These are phyloP conservation scores for Phytophthora litchii DNA, from an alignment of 352 stramenopile genomes.

Conservation along the genomic window DNA sequence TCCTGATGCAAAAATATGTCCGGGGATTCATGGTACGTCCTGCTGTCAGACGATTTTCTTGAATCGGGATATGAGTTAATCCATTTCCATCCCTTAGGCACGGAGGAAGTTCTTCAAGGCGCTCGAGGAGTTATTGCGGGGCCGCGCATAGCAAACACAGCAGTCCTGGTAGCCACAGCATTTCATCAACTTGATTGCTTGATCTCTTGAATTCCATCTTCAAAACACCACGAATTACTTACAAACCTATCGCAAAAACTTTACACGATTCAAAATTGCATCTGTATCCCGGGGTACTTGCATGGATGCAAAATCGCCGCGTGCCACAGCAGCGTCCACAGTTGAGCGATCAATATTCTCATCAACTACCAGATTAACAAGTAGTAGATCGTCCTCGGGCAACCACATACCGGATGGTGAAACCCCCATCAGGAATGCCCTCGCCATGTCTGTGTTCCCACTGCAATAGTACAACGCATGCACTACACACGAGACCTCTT, in stretches of 20 bases:
- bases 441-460: conserved; percentile 36
- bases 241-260: conserved; percentile 10
- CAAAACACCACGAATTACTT: neutral
- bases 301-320: conserved; percentile 50
- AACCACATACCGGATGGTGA: conserved; percentile 51
- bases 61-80: neutral
- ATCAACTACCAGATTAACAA: conserved; percentile 30
- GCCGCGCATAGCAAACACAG: neutral
- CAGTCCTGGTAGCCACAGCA: neutral
- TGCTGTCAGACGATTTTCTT: neutral
- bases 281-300: conserved; percentile 35
- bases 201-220: neutral
- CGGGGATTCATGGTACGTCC: conserved; percentile 33
- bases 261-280: conserved; percentile 32
- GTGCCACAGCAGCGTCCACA: conserved; percentile 34
- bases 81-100: conserved; percentile 10
- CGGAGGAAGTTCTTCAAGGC: conserved; percentile 25
- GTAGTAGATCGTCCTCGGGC: conserved; percentile 51
- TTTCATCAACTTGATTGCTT: neutral
- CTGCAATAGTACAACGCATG: conserved; percentile 55
- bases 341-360: conserved; percentile 28
- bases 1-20: conserved; percentile 35
- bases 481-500: conserved; percentile 30
- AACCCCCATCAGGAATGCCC: conserved; percentile 38
- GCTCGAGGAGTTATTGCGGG: conserved; percentile 29